A percentile compares a stretch with the other conserved stretches of the same genome.
Conservation (phyloP, 2,329 filamentous ascomycete species). For the Paracoccidioides brasiliensis region DNA sequence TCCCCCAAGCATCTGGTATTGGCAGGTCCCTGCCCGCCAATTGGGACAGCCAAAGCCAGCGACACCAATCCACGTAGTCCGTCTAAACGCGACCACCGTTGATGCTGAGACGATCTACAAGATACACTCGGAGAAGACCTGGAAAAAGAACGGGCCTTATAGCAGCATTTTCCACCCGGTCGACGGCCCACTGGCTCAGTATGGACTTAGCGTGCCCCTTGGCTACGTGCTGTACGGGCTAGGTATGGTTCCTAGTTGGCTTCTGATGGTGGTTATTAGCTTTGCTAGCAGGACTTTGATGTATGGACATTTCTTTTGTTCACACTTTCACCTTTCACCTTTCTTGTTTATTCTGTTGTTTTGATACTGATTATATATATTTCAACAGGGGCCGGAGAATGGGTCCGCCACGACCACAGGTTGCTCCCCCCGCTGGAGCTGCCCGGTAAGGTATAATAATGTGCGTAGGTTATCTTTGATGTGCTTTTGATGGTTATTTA, state of each 20-base stretch:
- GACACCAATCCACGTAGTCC: slow-evolving; percentile 41
- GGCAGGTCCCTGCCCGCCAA: slow-evolving; percentile 40
- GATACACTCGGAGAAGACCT: slow-evolving; percentile 44
- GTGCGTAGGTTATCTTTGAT: not conserved
- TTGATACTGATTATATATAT: slow-evolving; percentile 5
- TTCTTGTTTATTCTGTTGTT: slow-evolving; percentile 3
- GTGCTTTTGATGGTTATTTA: not conserved
- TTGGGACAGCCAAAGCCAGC: slow-evolving; percentile 40
- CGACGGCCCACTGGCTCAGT: slow-evolving; percentile 43
- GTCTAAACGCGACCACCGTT: slow-evolving; percentile 45
- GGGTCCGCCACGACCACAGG: slow-evolving; percentile 7
- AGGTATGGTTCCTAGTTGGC: slow-evolving; percentile 48
- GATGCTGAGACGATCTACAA: slow-evolving; percentile 44
- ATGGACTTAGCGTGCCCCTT: slow-evolving; percentile 39
- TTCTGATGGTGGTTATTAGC: slow-evolving; percentile 50
- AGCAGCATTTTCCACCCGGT: slow-evolving; percentile 50
- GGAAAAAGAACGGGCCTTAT: slow-evolving; percentile 39
- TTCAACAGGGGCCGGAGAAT: slow-evolving; percentile 17
- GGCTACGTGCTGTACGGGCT: slow-evolving; percentile 46
- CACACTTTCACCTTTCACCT: not conserved
- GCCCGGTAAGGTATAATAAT: slow-evolving; percentile 12
- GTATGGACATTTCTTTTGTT: slow-evolving; percentile 30
- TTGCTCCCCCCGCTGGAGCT: slow-evolving; percentile 11
- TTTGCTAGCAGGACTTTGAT: slow-evolving; percentile 49
- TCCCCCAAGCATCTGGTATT: slow-evolving; percentile 45